Conservation (phyloP, 1,139 yeast genomes). For the Diutina sp. region DNA sequence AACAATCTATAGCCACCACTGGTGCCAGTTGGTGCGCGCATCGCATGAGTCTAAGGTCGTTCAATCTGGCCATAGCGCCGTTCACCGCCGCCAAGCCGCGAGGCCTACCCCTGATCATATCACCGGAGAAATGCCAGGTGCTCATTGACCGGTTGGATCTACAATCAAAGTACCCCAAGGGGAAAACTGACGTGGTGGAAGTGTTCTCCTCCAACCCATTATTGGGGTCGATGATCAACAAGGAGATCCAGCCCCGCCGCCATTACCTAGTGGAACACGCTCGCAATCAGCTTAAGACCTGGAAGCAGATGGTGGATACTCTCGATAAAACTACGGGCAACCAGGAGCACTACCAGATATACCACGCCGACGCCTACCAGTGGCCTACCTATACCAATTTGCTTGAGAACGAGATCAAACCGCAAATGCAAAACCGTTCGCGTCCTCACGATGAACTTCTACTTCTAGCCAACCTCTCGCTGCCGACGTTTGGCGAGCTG, state of each 20-base stretch:
- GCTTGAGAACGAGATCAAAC: slow-evolving; percentile 27
- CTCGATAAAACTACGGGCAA: slow-evolving; percentile 13
- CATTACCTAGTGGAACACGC: slow-evolving; percentile 48
- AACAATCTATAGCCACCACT: too few relatives aligned
- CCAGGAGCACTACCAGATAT: slow-evolving; percentile 18
- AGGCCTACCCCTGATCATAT: slow-evolving; percentile 12
- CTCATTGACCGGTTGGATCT: slow-evolving; percentile 32
- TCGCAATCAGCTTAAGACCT: slow-evolving; percentile 19
- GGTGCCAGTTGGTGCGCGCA: not conserved
- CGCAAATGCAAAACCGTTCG: slow-evolving; percentile 24
- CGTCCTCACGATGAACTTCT: slow-evolving; percentile 51
- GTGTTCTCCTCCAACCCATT: slow-evolving; percentile 47
- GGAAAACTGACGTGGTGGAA: slow-evolving; percentile 47
- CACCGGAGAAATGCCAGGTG: slow-evolving; percentile 13
- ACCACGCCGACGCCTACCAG: slow-evolving; percentile 39
- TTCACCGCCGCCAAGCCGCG: slow-evolving; percentile 9
- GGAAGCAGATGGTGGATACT: slow-evolving; percentile 14
- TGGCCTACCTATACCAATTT: slow-evolving; percentile 49
- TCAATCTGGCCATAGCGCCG: slow-evolving; percentile 18
- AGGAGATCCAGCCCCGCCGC: slow-evolving; percentile 41
- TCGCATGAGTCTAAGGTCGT: slow-evolving; percentile 11
- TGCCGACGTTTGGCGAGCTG: slow-evolving; percentile 43
- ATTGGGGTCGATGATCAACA: slow-evolving; percentile 41
- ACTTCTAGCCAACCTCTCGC: slow-evolving; percentile 52
- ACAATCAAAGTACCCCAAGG: slow-evolving; percentile 24